These are phyloP conservation scores for Penicillium sp. DNA, from an alignment of 2,329 filamentous ascomycete species.

Conservation along the genomic window DNA sequence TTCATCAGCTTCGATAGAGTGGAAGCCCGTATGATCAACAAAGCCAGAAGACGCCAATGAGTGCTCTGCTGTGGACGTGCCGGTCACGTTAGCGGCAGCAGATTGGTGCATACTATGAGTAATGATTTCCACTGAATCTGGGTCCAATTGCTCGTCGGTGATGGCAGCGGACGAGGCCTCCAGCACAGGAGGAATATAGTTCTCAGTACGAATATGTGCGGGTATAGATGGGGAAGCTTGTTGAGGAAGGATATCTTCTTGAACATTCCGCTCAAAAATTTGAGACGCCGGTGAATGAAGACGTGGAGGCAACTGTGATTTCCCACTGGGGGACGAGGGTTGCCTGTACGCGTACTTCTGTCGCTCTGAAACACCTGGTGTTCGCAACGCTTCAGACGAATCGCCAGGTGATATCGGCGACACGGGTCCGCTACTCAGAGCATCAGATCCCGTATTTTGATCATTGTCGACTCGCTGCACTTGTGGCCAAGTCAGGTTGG, in stretches of 20 bases:
- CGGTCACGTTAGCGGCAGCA: slow-evolving; percentile 68
- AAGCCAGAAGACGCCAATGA: slow-evolving; percentile 52
- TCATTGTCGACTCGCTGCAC: slow-evolving; percentile 14
- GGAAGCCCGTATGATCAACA: slow-evolving; percentile 53
- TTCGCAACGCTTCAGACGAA: slow-evolving; percentile 31
- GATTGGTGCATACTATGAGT: slow-evolving; percentile 84
- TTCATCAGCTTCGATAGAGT: slow-evolving; percentile 58
- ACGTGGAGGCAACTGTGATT: slow-evolving; percentile 69
- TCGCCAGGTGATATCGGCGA: slow-evolving; percentile 26
- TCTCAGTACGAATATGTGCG: slow-evolving; percentile 89
- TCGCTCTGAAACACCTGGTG: slow-evolving; percentile 22
- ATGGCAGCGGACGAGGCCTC: slow-evolving; percentile 92
- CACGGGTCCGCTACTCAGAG: slow-evolving; percentile 14
- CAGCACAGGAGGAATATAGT: slow-evolving; percentile 87
- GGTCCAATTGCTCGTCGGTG: slow-evolving; percentile 80
- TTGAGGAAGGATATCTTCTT: slow-evolving; percentile 70
- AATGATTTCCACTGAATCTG: slow-evolving; percentile 89
- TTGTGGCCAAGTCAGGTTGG: slow-evolving; percentile 22
- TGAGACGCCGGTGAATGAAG: slow-evolving; percentile 75
- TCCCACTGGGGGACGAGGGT: slow-evolving; percentile 68
- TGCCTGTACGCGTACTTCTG: slow-evolving; percentile 40
- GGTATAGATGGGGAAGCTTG: slow-evolving; percentile 85
- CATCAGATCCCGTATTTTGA: slow-evolving; percentile 5
- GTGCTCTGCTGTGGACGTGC: slow-evolving; percentile 44
- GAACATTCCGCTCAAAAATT: slow-evolving; percentile 95